Conservation (phyloP, 2,329 filamentous ascomycete species). For the Chalara sp. region DNA sequence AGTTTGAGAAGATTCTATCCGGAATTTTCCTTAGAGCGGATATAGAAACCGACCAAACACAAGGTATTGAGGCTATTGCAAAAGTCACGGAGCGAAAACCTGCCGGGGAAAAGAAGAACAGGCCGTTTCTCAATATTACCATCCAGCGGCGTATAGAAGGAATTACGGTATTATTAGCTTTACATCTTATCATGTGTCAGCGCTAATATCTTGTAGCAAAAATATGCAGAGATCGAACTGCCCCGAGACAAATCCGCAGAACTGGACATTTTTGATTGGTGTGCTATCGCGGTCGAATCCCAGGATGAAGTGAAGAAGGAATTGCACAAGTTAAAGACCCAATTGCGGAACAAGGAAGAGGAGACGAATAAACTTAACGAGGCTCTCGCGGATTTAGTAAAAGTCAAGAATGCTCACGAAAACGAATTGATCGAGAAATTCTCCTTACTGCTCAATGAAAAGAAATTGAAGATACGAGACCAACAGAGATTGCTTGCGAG, state of each 20-base stretch:
- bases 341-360: slow-evolving; percentile 41
- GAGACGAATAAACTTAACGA: slow-evolving; percentile 51
- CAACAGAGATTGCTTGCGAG: slow-evolving; percentile 54
- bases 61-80: slow-evolving; percentile 56
- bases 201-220: slow-evolving; percentile 44
- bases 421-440: slow-evolving; percentile 62
- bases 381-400: slow-evolving; percentile 60
- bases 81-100: slow-evolving; percentile 36
- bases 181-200: slow-evolving; percentile 2
- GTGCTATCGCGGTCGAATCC: slow-evolving; percentile 45
- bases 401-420: slow-evolving; percentile 61
- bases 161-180: slow-evolving; percentile 51
- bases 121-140: slow-evolving; percentile 46
- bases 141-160: slow-evolving; percentile 60
- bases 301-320: slow-evolving; percentile 10
- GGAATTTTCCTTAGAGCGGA: slow-evolving; percentile 46
- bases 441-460: slow-evolving; percentile 64
- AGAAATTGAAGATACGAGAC: slow-evolving; percentile 73
- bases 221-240: slow-evolving; percentile 58
- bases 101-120: slow-evolving; percentile 30
- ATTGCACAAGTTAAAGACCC: slow-evolving; percentile 30
- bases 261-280: slow-evolving; percentile 66
- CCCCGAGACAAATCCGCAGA: slow-evolving; percentile 41
- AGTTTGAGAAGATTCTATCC: slow-evolving; percentile 60
- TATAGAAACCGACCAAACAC: slow-evolving; percentile 44